Conservation (phyloP, 768 basidiomycete genomes). For the Russula foetens region DNA sequence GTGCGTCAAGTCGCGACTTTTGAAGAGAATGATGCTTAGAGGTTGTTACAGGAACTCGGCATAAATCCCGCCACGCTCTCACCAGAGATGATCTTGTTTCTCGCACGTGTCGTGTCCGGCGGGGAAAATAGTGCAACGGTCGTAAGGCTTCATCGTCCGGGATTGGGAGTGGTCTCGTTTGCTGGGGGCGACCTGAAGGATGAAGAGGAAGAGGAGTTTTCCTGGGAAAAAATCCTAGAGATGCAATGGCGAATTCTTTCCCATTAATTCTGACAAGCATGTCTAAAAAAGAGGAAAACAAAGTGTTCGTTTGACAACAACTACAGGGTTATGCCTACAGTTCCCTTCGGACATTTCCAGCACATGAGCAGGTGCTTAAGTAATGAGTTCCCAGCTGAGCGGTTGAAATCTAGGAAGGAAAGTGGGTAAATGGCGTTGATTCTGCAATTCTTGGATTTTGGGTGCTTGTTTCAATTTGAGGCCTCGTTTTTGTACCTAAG, state of each 20-base stretch:
- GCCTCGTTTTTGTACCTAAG: no score
- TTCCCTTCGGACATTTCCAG: no score
- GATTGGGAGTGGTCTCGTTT: constrained; percentile 5
- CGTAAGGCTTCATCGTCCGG: constrained; percentile 19
- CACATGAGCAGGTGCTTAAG: no score
- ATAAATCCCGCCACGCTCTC: constrained; percentile 52
- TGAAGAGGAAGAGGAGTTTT: constrained; percentile 13
- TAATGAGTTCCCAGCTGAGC: no score
- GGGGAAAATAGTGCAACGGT: constrained; percentile 23
- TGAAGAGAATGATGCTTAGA: not conserved
- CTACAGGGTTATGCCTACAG: no score
- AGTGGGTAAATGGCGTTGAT: no score
- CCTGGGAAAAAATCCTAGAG: constrained; percentile 6
- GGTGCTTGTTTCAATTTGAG: no score
- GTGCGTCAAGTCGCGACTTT: constrained; percentile 15
- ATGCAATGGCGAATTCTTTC: constrained; percentile 15
- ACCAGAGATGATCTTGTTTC: constrained; percentile 47
- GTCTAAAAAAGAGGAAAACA: not conserved
- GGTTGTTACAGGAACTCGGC: constrained; percentile 39
- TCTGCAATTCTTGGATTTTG: no score
- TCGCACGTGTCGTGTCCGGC: constrained; percentile 32
- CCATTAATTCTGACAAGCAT: not conserved
- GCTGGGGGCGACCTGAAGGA: constrained; percentile 1
- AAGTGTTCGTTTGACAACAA: no score
- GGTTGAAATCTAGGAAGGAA: no score